Base-by-base conservation (phyloP, 192 early-diverging fungal genomes). In the Coemansia sp. region DNA sequence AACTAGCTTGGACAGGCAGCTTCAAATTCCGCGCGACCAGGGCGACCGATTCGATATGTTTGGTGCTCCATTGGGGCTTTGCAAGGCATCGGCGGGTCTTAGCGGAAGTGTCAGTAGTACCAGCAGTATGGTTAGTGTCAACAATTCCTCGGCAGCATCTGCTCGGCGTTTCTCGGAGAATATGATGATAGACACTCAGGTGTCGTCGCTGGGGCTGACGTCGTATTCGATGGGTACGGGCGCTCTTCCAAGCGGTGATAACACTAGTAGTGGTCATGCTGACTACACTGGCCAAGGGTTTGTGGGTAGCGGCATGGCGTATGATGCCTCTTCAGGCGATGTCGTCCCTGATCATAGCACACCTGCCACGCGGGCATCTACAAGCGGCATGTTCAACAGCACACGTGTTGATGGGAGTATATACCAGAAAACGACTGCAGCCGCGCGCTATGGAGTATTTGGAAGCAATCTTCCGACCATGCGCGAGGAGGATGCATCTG, bases 401-500 rank as follows among this genome's bases (percentile, higher is more conserved):
- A 16, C 48, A 28, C 24, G 30, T 22, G 44, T 27, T 30, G 56
- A 24, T 28, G 30, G 21, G 48, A 38, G 51, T 48, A 28, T 21
- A 14, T 41, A 51, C 56, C 56, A 30, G 7, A 47, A 18, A 16
- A 22, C 62, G 2, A 32, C 50, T 22, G 51, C 61, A 31, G 26
- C 48, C 47, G 54, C 55, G 54, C 65, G 75, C 16, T 68, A 65
- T 21, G 76, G 63, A 26, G 59, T 50, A 23, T 65, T 78, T 69
- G 64, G 63, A 18, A 47, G 56, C 21, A 71, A 80, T 28, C 65
- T 80, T 21, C 68, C 77, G 18, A 74, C 71, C 0, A 80, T 80
- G 77, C 68, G 71, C 50, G 77, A 80, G 55, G 77, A 80, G 26
- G 68, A 71, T 25, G 56, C 49, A 21, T 34, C 65, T 2, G 28